Conservation (phyloP, 345 rosid genomes). For the Microcos paniculata region DNA sequence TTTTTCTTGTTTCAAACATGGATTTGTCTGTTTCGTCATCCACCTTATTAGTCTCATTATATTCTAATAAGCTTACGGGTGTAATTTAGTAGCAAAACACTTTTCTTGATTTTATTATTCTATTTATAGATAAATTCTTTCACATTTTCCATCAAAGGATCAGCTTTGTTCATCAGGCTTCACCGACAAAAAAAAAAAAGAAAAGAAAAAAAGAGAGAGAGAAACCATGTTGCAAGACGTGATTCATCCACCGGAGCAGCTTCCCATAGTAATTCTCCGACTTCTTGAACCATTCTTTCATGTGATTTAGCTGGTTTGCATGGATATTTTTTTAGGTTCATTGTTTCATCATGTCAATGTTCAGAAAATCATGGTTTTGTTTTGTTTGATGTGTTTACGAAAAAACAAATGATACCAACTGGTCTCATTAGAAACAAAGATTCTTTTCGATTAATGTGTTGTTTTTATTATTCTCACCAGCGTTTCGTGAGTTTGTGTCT, state of each 20-base stretch:
- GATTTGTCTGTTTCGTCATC: not conserved
- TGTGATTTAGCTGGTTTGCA: not conserved
- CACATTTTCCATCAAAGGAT: not conserved
- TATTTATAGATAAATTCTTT: too few relatives aligned
- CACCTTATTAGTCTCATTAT: not conserved
- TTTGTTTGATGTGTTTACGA: not conserved
- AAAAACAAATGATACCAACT: not conserved
- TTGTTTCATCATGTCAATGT: not conserved
- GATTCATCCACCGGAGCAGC: constrained; percentile 40
- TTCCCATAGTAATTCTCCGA: constrained; percentile 30
- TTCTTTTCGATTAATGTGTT: constrained; percentile 1
- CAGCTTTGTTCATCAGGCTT: not conserved
- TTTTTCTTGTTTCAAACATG: not conserved
- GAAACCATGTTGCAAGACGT: constrained; percentile 45
- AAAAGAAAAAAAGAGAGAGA: too few relatives aligned
- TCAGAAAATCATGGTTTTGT: not conserved
- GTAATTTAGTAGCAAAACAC: not conserved
- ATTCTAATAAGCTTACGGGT: not conserved
- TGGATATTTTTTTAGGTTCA: not conserved
- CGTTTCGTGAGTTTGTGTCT: constrained; percentile 14
- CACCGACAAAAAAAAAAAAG: not conserved
- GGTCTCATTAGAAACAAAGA: not conserved
- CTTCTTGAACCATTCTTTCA: not conserved
- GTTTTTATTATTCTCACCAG: not conserved
- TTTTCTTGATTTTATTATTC: not conserved